These are phyloP conservation scores for Fusarium algeriense DNA, from an alignment of 2,329 filamentous ascomycete species.

Conservation along the genomic window DNA sequence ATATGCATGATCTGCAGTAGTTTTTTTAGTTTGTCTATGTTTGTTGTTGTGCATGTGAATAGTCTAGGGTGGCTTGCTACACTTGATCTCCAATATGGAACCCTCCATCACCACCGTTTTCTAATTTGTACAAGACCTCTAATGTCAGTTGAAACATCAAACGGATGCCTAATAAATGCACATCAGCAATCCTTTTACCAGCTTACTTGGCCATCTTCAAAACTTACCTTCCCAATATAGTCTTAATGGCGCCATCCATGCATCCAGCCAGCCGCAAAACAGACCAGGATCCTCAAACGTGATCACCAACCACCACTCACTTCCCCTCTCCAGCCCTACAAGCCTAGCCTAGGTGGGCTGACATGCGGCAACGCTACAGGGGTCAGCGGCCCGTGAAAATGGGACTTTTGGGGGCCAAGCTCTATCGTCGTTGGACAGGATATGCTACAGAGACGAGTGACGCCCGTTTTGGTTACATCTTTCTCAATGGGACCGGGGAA, in stretches of 20 bases:
- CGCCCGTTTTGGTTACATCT: conserved; percentile 15
- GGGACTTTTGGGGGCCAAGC: conserved; percentile 26
- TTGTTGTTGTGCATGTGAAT: background rate
- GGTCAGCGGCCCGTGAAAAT: background rate
- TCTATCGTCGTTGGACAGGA: conserved; percentile 10
- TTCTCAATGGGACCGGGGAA: background rate
- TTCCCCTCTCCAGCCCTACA: conserved; percentile 33
- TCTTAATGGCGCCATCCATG: conserved; percentile 5
- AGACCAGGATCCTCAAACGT: conserved; percentile 11
- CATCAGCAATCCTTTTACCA: background rate
- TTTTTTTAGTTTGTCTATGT: background rate
- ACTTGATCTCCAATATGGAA: background rate
- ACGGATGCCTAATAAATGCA: background rate
- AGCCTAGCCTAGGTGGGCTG: conserved; percentile 22
- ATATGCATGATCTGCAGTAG: background rate
- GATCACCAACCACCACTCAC: conserved; percentile 10
- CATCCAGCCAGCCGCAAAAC: conserved; percentile 17
- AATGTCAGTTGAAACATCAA: background rate
- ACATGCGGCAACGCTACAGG: conserved; percentile 15
- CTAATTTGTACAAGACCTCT: background rate
- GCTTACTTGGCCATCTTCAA: background rate
- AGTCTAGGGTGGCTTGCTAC: background rate
- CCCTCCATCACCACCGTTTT: no score
- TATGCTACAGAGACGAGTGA: background rate
- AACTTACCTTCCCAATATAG: conserved; percentile 15